Evolutionary conservation across 1,284 basidiomycete species (phyloP).

Genomic region (Leccinum griseonigrum): DNA sequence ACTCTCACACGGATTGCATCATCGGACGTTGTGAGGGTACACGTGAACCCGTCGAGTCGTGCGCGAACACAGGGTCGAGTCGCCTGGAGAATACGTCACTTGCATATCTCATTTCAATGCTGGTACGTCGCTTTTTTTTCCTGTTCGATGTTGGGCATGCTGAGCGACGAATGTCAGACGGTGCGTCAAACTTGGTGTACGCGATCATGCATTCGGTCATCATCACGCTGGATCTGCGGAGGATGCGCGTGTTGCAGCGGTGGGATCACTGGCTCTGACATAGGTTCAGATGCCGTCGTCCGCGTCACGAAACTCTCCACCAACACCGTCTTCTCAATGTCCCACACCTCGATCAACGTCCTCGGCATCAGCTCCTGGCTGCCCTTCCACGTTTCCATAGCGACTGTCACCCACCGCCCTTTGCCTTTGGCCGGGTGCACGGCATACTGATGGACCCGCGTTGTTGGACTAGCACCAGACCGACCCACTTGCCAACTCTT

Average conservation of each 20-base stretch:
- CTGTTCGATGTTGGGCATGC: neutral
- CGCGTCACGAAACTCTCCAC: conserved; percentile 70
- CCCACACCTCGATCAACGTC: conserved; percentile 75
- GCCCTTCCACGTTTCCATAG: conserved; percentile 57
- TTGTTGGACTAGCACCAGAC: conserved; percentile 50
- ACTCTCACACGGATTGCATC: conserved; percentile 78
- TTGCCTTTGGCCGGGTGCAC: conserved; percentile 86
- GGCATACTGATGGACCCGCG: conserved; percentile 66
- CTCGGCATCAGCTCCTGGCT: conserved; percentile 39
- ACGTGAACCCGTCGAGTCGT: conserved; percentile 63
- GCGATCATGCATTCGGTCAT: conserved; percentile 82
- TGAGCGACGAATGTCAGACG: conserved; percentile 41
- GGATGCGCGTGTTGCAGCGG: conserved; percentile 73
- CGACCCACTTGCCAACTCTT: conserved; percentile 82
- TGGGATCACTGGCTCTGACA: conserved; percentile 58
- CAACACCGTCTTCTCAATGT: conserved; percentile 65
- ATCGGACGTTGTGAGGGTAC: conserved; percentile 82
- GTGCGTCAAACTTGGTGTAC: conserved; percentile 75
- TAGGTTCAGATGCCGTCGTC: conserved; percentile 41
- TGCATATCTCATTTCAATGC: conserved; percentile 76
- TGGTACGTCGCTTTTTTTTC: conserved; percentile 41
- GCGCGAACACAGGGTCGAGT: conserved; percentile 69
- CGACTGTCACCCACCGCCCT: conserved; percentile 87
- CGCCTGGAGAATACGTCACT: conserved; percentile 72
- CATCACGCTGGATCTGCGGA: conserved; percentile 80